phyloP scores from a whole-genome alignment of 2,329 filamentous ascomycete species.

The Eurotiales sp. region DNA sequence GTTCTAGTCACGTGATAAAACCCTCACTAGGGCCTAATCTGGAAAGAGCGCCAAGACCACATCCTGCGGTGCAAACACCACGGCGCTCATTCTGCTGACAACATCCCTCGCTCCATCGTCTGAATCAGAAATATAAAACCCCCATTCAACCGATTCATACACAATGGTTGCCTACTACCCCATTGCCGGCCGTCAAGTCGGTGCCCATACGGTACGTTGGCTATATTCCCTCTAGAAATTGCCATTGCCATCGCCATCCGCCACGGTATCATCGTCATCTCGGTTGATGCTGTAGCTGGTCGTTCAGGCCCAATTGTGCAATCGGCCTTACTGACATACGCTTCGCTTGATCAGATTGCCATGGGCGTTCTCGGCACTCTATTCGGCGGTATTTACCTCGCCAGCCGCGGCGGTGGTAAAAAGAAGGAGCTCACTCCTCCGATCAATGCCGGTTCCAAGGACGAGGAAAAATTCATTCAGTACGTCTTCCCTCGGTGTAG shows the following conservation, averaged over 20 bases:
- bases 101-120: constrained; percentile 5
- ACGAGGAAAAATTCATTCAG: constrained; percentile 67
- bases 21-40: not conserved
- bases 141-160: constrained; percentile 19
- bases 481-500: constrained; percentile 37
- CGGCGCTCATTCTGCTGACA: not conserved
- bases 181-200: constrained; percentile 50
- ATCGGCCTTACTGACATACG: not conserved
- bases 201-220: constrained; percentile 49
- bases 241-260: constrained; percentile 2
- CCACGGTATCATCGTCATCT: too few relatives aligned
- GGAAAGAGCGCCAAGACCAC: constrained; percentile 15
- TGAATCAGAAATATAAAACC: constrained; percentile 18
- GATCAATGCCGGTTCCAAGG: constrained; percentile 62
- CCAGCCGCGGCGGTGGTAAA: constrained; percentile 43
- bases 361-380: constrained; percentile 54
- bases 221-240: not conserved
- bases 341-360: constrained; percentile 49
- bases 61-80: constrained; percentile 8
- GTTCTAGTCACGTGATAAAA: constrained; percentile 8
- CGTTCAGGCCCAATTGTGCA: not conserved
- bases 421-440: constrained; percentile 48
- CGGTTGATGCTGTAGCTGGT: not conserved
- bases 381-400: constrained; percentile 46
- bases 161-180: constrained; percentile 51